Conservation (phyloP, 768 basidiomycete species). For the Pulveroboletus sp. region DNA sequence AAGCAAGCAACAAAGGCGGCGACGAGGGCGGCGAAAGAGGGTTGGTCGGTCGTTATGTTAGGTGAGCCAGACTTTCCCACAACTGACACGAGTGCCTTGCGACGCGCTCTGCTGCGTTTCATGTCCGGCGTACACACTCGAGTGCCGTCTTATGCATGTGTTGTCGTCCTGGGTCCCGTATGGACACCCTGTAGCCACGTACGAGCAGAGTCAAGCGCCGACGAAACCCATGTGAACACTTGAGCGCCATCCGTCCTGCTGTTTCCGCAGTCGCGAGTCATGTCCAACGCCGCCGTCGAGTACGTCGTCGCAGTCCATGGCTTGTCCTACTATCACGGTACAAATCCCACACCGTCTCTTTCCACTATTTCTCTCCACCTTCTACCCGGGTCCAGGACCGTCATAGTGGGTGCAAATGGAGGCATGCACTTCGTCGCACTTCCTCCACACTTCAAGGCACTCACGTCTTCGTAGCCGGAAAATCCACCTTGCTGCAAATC, state of each 20-base stretch:
- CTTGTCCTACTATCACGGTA: constrained; percentile 56
- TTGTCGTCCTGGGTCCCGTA: no score
- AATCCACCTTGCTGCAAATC: constrained; percentile 93
- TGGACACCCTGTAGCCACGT: no score
- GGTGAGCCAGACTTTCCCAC: constrained; percentile 2
- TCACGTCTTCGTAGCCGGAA: constrained; percentile 56
- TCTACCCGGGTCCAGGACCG: constrained; percentile 71
- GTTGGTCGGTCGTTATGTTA: constrained; percentile 6
- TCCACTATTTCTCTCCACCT: constrained; percentile 60
- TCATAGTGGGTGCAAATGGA: constrained; percentile 92
- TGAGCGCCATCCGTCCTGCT: no score
- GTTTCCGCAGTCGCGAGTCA: not conserved
- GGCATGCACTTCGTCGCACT: constrained; percentile 43
- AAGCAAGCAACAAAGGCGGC: constrained; percentile 7
- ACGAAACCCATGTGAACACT: not conserved
- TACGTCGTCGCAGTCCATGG: constrained; percentile 36
- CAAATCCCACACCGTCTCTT: constrained; percentile 48
- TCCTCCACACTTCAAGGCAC: not conserved
- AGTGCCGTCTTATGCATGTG: no score
- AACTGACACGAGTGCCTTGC: not conserved
- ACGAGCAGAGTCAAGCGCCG: no score
- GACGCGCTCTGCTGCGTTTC: not conserved
- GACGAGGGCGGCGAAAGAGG: not conserved
- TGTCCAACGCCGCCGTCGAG: constrained; percentile 2
- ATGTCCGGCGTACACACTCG: not conserved